Conservation (phyloP, 352 stramenopile species). For the Thalassiosira livingstoniorum region DNA sequence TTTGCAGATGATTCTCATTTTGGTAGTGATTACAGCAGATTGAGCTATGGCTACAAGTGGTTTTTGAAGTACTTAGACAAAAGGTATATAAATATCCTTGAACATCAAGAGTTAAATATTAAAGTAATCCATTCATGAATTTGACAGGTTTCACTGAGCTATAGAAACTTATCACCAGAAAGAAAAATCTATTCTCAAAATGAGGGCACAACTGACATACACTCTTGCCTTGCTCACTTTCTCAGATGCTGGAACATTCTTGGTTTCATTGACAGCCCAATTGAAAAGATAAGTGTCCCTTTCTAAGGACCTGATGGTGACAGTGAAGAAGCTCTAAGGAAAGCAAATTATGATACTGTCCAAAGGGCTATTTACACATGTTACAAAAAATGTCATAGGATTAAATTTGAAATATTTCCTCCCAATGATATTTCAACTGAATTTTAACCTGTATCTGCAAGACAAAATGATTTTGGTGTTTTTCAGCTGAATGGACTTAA, state of each 20-base stretch:
- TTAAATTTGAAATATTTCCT: constrained; percentile 50
- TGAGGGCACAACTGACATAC: constrained; percentile 9
- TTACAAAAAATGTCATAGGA: constrained; percentile 47
- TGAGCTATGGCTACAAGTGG: neutral
- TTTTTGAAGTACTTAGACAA: neutral
- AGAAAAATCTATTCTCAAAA: neutral
- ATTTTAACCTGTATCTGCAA: constrained; percentile 27
- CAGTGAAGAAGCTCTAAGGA: constrained; percentile 35
- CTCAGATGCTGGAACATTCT: constrained; percentile 38
- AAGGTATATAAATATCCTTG: neutral
- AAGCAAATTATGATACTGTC: constrained; percentile 5
- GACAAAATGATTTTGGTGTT: constrained; percentile 20
- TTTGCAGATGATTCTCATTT: neutral
- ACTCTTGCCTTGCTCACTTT: constrained; percentile 2
- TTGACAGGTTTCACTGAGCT: constrained; percentile 27
- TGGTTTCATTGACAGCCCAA: constrained; percentile 50
- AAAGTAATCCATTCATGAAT: constrained; percentile 21
- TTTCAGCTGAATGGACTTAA: constrained; percentile 28
- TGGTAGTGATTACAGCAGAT: neutral
- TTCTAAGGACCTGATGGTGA: constrained; percentile 46
- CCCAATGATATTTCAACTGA: constrained; percentile 41
- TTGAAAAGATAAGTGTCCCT: constrained; percentile 20
- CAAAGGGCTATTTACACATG: constrained; percentile 37
- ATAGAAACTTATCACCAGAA: constrained; percentile 28
- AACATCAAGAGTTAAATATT: neutral